These are phyloP conservation scores for Yamadazyma tumulicola DNA, from an alignment of 805 yeast genomes.

Conservation along the genomic window DNA sequence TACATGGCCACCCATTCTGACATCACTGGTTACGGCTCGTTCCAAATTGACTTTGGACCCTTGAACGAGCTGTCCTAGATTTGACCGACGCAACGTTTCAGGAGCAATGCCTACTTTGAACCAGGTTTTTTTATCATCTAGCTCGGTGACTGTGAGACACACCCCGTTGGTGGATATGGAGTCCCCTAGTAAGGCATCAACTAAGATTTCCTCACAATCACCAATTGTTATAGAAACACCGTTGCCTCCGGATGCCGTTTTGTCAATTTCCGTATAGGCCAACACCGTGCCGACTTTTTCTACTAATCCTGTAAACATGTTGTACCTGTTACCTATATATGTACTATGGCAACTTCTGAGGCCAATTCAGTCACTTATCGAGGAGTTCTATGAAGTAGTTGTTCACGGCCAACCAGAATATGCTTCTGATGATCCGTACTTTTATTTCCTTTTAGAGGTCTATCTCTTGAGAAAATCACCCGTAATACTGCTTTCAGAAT, in stretches of 20 bases:
- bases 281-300: conserved; percentile 73
- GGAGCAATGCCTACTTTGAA: conserved; percentile 93
- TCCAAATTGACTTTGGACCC: conserved; percentile 81
- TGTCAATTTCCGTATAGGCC: conserved; percentile 46
- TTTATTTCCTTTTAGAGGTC: too few relatives aligned
- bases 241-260: conserved; percentile 56
- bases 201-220: conserved; percentile 59
- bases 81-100: conserved; percentile 82
- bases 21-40: conserved; percentile 82
- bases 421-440: too few relatives aligned
- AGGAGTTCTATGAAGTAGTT: too few relatives aligned
- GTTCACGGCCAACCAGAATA: too few relatives aligned
- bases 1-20: conserved; percentile 92
- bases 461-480: too few relatives aligned
- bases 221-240: conserved; percentile 70
- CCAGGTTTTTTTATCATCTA: conserved; percentile 39
- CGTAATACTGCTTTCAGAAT: too few relatives aligned
- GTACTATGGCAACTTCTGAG: too few relatives aligned
- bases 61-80: conserved; percentile 55
- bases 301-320: conserved; percentile 93
- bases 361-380: too few relatives aligned
- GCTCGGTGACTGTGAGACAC: conserved; percentile 90
- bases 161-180: conserved; percentile 87
- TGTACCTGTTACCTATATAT: too few relatives aligned
- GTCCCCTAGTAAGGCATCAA: conserved; percentile 90